Percentiles rank a stretch among this genome's conserved stretches.
Evolutionary conservation across 176 grass and related monocot species (phyloP).

Genomic region (Avena insularis): DNA sequence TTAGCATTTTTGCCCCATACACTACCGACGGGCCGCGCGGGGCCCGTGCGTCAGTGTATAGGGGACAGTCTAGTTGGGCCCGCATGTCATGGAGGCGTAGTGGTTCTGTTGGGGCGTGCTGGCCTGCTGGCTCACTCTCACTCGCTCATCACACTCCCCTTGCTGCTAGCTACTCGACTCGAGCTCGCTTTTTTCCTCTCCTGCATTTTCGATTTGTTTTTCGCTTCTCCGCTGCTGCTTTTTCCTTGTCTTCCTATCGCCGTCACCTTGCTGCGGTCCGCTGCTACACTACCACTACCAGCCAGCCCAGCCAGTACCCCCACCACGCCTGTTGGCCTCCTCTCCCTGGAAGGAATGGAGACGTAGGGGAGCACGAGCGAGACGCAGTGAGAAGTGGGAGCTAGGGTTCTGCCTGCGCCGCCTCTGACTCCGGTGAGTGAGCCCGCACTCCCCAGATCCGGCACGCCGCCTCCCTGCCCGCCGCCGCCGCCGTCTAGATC

Average conservation of each 20-base stretch:
- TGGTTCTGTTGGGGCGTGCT: conserved; percentile 43
- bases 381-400: neutral
- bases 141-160: neutral
- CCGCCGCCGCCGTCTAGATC: conserved; percentile 42
- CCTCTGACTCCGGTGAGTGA: conserved; percentile 37
- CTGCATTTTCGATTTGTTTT: neutral
- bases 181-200: neutral
- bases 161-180: neutral
- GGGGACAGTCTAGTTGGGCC: neutral
- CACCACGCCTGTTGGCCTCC: neutral
- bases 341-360: conserved; percentile 45
- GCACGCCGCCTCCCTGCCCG: neutral
- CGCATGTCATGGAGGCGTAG: neutral
- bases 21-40: neutral
- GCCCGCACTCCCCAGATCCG: conserved; percentile 48
- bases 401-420: conserved; percentile 55
- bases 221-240: neutral
- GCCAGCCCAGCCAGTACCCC: conserved; percentile 19
- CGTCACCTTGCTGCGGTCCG: conserved; percentile 21
- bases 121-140: neutral
- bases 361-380: conserved; percentile 33
- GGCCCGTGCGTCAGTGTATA: neutral
- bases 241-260: conserved; percentile 20
- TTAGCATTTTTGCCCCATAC: too few species aligned
- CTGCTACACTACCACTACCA: conserved; percentile 28